These are phyloP conservation scores for Rosa chinensis DNA, from an alignment of 306 rosid genomes.

Conservation along the genomic window DNA sequence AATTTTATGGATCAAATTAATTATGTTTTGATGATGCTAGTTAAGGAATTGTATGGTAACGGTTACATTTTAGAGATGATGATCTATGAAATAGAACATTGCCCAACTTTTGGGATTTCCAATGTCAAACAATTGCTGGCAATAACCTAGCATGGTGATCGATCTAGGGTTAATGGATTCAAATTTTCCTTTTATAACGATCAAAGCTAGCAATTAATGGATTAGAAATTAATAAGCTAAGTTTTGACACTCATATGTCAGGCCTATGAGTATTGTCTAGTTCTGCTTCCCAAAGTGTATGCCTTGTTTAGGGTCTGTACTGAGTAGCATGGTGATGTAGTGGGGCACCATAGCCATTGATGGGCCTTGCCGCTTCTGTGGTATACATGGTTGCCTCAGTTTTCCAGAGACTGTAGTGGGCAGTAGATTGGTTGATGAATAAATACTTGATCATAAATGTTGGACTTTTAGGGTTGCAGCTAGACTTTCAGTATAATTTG, in stretches of 20 bases:
- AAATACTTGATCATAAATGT: neutral
- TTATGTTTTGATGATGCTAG: too few species aligned
- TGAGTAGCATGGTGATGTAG: slow-evolving; percentile 1
- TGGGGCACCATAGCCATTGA: slow-evolving; percentile 18
- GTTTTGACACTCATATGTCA: neutral
- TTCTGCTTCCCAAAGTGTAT: neutral
- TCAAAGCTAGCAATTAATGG: neutral
- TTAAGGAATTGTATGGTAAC: too few species aligned
- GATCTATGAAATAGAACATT: too few species aligned
- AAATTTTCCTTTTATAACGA: too few species aligned
- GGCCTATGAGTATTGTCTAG: neutral
- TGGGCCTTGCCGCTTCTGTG: slow-evolving; percentile 7
- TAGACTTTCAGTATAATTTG: neutral
- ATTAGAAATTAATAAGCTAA: neutral
- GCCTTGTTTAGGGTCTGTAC: neutral
- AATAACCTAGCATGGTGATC: neutral
- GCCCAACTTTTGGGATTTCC: neutral
- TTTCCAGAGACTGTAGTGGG: neutral
- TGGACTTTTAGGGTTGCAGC: neutral
- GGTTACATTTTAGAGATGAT: too few species aligned
- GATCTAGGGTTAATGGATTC: neutral
- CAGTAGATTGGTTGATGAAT: neutral
- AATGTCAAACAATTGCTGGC: neutral
- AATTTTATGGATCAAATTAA: too few species aligned
- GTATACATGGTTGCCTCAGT: neutral